phyloP scores from a whole-genome alignment of 2,329 filamentous ascomycete genomes.

The Epichloe scottii region DNA sequence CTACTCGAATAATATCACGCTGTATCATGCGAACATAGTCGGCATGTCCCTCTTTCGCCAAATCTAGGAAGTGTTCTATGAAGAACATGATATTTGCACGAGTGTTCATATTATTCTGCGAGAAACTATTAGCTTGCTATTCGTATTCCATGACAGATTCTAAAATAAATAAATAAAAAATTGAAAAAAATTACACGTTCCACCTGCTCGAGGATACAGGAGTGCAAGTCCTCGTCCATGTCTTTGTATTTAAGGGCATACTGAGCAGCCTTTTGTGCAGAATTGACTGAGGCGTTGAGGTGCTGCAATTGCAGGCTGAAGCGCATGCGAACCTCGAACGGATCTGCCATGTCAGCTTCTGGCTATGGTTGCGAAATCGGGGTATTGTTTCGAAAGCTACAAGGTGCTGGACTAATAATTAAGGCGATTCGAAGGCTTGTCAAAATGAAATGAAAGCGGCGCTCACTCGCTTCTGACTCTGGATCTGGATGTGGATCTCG shows the following conservation, averaged over 20 bases:
- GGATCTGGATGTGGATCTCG: background rate
- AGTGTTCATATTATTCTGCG: slow-evolving; percentile 84
- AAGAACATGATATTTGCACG: slow-evolving; percentile 99
- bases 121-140: background rate
- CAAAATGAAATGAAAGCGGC: background rate
- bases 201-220: slow-evolving; percentile 90
- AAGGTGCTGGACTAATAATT: background rate
- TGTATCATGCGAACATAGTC: slow-evolving; percentile 93
- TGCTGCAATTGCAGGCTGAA: slow-evolving; percentile 86
- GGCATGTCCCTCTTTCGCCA: slow-evolving; percentile 61
- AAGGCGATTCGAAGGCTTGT: background rate
- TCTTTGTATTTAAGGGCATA: slow-evolving; percentile 92
- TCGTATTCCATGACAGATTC: background rate
- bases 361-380: background rate
- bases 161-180: background rate
- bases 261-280: slow-evolving; percentile 81
- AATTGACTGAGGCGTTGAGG: slow-evolving; percentile 79
- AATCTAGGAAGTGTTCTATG: slow-evolving; percentile 85
- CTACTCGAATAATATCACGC: slow-evolving; percentile 78
- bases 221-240: slow-evolving; percentile 94
- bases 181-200: slow-evolving; percentile 49
- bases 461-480: background rate
- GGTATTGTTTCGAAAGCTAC: background rate
- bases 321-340: slow-evolving; percentile 96
- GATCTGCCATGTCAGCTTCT: slow-evolving; percentile 47